Evolutionary conservation across 208 protist species (phyloP), one percentile per base, ranked within the genome.

Genomic region (Borovskyia barvae): DNA sequence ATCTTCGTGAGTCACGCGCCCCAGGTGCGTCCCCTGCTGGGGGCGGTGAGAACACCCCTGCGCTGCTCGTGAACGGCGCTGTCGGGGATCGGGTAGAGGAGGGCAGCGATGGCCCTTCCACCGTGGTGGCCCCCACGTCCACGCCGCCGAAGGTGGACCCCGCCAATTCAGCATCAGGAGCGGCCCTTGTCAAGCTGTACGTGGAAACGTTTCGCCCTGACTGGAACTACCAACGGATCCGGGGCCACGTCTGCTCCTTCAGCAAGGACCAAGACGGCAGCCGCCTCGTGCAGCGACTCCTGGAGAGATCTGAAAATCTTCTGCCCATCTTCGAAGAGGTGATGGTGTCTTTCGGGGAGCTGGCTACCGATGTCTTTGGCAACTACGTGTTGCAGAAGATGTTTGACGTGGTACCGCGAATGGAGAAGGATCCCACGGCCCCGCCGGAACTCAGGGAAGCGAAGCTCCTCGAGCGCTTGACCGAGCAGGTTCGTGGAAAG

Each of bases 321-420:
- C 43, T 83, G 24, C 72, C 76, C 43, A 88, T 98, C 40, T 93
- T 95, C 49, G 67, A 87, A 29, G 97, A 98, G 53, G 79, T 98
- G 9, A 57, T 97, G 2, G 60, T 64, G 0, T 36, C 76, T 22
- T 87, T 89, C 8, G 71, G 92, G 28, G 70, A 82, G 7, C 77
- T 99, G 14, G 93, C 96, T 66, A 95, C 76, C 19, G 94, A 98
- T 57, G 95, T 99, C 3, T 99, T 99, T 88, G 98, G 97, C 24
- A 99, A 99, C 72, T 99, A 98, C 75, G 97, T 98, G 22, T 72
- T 98, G 25, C 96, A 99, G 78, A 99, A 99, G 77, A 85, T 99
- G 37, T 94, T 99, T 45, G 98, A 99, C 60, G 83, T 94, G 26
- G 85, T 95, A 39, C 60, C 74, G 9, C 32, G 29, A 17, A 67